Percentiles rank a stretch among this genome's conserved stretches.
Evolutionary conservation across 1,284 basidiomycete species (phyloP).

Genomic region (Cutaneotrichosporon cutaneum): DNA sequence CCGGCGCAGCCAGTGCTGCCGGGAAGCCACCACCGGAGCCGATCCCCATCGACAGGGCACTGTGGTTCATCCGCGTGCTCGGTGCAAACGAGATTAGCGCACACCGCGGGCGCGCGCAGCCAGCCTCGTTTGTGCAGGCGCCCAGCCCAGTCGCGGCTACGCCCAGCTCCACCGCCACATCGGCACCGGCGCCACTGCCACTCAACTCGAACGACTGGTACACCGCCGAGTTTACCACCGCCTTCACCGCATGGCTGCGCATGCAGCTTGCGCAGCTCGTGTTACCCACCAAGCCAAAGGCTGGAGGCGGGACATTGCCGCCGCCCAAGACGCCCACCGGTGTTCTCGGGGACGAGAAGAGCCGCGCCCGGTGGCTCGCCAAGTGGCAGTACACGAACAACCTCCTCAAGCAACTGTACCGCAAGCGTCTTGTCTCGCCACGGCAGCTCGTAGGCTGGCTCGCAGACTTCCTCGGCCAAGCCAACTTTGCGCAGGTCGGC

Average conservation of each 20-base stretch:
- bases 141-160: slow-evolving; percentile 41
- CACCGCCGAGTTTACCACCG: slow-evolving; percentile 83
- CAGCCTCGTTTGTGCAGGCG: slow-evolving; percentile 30
- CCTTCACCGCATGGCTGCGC: slow-evolving; percentile 82
- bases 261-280: slow-evolving; percentile 83
- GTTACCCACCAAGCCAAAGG: slow-evolving; percentile 72
- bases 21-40: slow-evolving; percentile 57
- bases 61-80: slow-evolving; percentile 92
- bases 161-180: slow-evolving; percentile 40
- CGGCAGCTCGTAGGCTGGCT: slow-evolving; percentile 79
- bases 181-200: slow-evolving; percentile 39
- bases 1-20: slow-evolving; percentile 6
- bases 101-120: slow-evolving; percentile 56
- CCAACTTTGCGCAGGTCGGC: slow-evolving; percentile 79
- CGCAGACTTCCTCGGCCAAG: slow-evolving; percentile 69
- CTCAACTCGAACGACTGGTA: slow-evolving; percentile 75
- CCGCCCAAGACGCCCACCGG: slow-evolving; percentile 54
- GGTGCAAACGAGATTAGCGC: slow-evolving; percentile 91
- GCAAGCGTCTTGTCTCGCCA: slow-evolving; percentile 77
- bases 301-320: slow-evolving; percentile 57
- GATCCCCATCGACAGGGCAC: slow-evolving; percentile 79
- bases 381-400: slow-evolving; percentile 57
- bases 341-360: slow-evolving; percentile 43
- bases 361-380: slow-evolving; percentile 33
- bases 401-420: slow-evolving; percentile 73